Percentiles rank a stretch among this genome's conserved stretches.
These are phyloP conservation scores for Pythium dissimile DNA, from an alignment of 352 stramenopile genomes.

Conservation along the genomic window DNA sequence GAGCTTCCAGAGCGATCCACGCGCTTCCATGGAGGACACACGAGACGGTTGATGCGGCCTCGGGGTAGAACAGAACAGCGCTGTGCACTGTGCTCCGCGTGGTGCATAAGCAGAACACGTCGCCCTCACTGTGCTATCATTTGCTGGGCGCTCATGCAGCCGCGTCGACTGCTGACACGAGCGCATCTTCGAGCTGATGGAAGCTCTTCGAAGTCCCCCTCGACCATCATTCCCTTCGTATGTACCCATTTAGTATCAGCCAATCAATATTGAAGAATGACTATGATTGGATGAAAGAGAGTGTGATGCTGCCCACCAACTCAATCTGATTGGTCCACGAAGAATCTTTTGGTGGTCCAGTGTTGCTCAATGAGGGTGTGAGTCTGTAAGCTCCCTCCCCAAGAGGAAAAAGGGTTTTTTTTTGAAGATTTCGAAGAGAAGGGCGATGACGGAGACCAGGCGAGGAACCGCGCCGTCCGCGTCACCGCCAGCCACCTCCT, in stretches of 20 bases:
- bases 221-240: slow-evolving; percentile 4
- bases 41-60: background rate
- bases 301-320: background rate
- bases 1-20: background rate
- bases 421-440: background rate
- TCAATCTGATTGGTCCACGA: slow-evolving; percentile 11
- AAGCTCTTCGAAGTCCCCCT: slow-evolving; percentile 13
- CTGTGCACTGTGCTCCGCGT: background rate
- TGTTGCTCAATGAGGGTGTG: slow-evolving; percentile 17
- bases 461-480: background rate
- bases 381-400: too few relatives aligned
- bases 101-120: slow-evolving; percentile 3
- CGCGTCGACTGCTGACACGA: background rate
- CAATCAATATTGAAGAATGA: background rate
- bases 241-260: slow-evolving; percentile 12
- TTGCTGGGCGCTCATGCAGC: too few relatives aligned
- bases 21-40: too few relatives aligned
- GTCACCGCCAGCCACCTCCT: background rate
- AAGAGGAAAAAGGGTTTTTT: too few relatives aligned
- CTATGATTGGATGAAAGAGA: slow-evolving; percentile 6
- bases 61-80: background rate
- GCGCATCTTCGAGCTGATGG: slow-evolving; percentile 3
- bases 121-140: too few relatives aligned
- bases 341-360: slow-evolving; percentile 14
- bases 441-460: background rate